Conservation (phyloP, 2,329 filamentous ascomycete species). For the Aaosphaeria pasadenensis region DNA sequence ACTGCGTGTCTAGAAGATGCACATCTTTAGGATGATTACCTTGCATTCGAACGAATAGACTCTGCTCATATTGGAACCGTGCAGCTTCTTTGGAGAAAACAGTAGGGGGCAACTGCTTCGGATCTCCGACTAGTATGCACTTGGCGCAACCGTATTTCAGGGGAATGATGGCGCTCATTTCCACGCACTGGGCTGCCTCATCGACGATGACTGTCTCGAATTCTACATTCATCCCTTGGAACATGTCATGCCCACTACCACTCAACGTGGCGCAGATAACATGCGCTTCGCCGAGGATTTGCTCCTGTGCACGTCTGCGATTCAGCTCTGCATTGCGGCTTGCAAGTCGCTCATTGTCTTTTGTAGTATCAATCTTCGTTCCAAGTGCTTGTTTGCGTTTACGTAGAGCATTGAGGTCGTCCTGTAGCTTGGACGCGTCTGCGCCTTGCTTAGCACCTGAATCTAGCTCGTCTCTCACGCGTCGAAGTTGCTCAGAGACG, state of each 20-base stretch:
- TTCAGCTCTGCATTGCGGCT: slow-evolving; percentile 84
- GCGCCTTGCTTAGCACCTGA: slow-evolving; percentile 58
- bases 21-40: slow-evolving; percentile 83
- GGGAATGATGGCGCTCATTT: slow-evolving; percentile 92
- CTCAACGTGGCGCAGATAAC: slow-evolving; percentile 94
- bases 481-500: slow-evolving; percentile 63
- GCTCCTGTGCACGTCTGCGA: slow-evolving; percentile 79
- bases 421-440: slow-evolving; percentile 65
- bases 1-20: slow-evolving; percentile 94
- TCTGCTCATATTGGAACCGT: slow-evolving; percentile 93
- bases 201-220: slow-evolving; percentile 99
- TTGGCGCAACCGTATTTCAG: slow-evolving; percentile 97
- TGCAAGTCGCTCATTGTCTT: slow-evolving; percentile 79
- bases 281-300: slow-evolving; percentile 85
- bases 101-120: slow-evolving; percentile 93
- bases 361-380: slow-evolving; percentile 79
- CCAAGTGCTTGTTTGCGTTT: slow-evolving; percentile 74
- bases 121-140: slow-evolving; percentile 95
- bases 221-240: slow-evolving; percentile 88
- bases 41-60: slow-evolving; percentile 97
- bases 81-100: slow-evolving; percentile 93
- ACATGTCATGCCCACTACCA: slow-evolving; percentile 95
- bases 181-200: slow-evolving; percentile 96
- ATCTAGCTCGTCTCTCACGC: slow-evolving; percentile 67
- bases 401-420: slow-evolving; percentile 75